A percentile compares a stretch with the other conserved stretches of the same genome.
Evolutionary conservation across 805 yeast genomes (phyloP).

Genomic region (Candida krabiensis): DNA sequence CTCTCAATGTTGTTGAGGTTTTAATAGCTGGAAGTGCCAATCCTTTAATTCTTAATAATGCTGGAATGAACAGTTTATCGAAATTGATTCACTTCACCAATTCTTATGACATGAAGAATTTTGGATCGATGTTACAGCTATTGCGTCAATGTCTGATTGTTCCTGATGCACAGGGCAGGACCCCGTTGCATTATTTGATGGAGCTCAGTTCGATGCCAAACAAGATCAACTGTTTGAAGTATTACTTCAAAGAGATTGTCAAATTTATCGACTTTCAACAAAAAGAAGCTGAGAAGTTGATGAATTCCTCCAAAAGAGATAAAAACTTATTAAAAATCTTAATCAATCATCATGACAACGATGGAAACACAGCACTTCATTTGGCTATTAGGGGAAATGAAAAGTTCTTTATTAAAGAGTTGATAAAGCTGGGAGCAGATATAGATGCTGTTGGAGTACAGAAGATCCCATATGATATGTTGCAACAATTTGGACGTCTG

Average conservation of each 20-base stretch:
- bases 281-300: slow-evolving; percentile 29
- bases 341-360: slow-evolving; percentile 72
- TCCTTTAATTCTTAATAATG: slow-evolving; percentile 49
- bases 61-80: slow-evolving; percentile 70
- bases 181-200: slow-evolving; percentile 70
- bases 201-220: slow-evolving; percentile 46
- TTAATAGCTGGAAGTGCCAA: slow-evolving; percentile 60
- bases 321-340: slow-evolving; percentile 53
- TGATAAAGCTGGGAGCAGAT: slow-evolving; percentile 50
- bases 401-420: slow-evolving; percentile 40
- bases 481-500: slow-evolving; percentile 16
- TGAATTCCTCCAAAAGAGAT: slow-evolving; percentile 24
- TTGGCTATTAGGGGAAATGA: slow-evolving; percentile 64
- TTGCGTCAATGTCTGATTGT: slow-evolving; percentile 66
- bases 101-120: slow-evolving; percentile 63
- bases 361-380: slow-evolving; percentile 86
- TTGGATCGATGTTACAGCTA: slow-evolving; percentile 56
- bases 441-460: slow-evolving; percentile 22
- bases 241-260: slow-evolving; percentile 46
- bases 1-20: slow-evolving; percentile 56
- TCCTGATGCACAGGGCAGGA: slow-evolving; percentile 69
- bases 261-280: slow-evolving; percentile 30
- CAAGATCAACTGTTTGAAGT: slow-evolving; percentile 50
- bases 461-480: slow-evolving; percentile 21
- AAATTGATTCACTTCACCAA: slow-evolving; percentile 71